Conservation (phyloP, 176 grass and related monocot genomes). For the Avena eriantha region DNA sequence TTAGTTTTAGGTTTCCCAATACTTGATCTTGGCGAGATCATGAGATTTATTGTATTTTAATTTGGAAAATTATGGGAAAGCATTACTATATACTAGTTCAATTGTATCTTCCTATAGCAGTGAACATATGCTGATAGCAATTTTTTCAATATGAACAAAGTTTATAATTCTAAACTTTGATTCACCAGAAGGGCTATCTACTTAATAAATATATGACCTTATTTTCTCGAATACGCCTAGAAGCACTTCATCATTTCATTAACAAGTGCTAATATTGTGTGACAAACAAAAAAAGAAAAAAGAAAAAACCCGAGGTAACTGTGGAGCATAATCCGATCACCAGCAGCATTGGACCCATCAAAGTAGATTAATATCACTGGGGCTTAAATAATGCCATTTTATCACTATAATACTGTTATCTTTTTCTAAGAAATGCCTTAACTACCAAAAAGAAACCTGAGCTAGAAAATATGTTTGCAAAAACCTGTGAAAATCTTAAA, state of each 20-base stretch:
- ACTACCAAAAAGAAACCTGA: background rate
- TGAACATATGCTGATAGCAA: background rate
- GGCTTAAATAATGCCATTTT: background rate
- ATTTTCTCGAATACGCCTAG: background rate
- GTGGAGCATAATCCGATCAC: too few species aligned
- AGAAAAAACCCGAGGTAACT: too few species aligned
- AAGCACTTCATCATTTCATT: background rate
- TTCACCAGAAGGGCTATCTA: background rate
- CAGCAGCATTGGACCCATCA: background rate
- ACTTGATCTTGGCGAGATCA: background rate
- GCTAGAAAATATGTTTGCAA: background rate
- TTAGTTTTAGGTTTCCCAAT: background rate
- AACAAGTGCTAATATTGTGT: background rate
- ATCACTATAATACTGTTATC: background rate
- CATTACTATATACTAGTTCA: background rate
- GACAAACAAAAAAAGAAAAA: too few species aligned
- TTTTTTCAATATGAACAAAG: background rate
- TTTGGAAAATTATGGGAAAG: background rate
- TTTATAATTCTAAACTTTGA: background rate
- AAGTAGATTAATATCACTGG: background rate
- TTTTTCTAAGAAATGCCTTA: background rate
- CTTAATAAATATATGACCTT: background rate
- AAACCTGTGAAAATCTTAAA: constrained; percentile 93
- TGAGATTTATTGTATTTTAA: background rate
- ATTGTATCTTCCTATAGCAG: background rate